phyloP scores from a whole-genome alignment of 306 rosid species.

The peach (Prunus persica) region Prunus_persica_NCBIv2 NC_034012.1:4404501-4405000 shows the following conservation, averaged over 20 bases:
- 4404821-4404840: slow-evolving; percentile 91
- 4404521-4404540: neutral
- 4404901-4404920: slow-evolving; percentile 99
- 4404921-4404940: slow-evolving; percentile 90
- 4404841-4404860: slow-evolving; percentile 94
- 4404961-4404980: slow-evolving; percentile 99
- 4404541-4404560: neutral
- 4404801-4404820: slow-evolving; percentile 88
- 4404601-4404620: slow-evolving; percentile 4
- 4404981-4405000: slow-evolving; percentile 94
- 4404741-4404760: slow-evolving; percentile 99
- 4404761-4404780: slow-evolving; percentile 98
- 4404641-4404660: slow-evolving; percentile 57
- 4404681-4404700: slow-evolving; percentile 95
- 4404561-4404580: neutral
- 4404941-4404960: slow-evolving; percentile 93
- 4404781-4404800: slow-evolving; percentile 99
- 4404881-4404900: slow-evolving; percentile 96
- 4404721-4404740: slow-evolving; percentile 99
- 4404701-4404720: slow-evolving; percentile 99
- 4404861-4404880: slow-evolving; percentile 86
- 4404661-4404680: slow-evolving; percentile 99
- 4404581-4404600: neutral
- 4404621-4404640: slow-evolving; percentile 14
- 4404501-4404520: neutral